Percentiles rank a stretch among this genome's conserved stretches.
Evolutionary conservation across 1,284 basidiomycete genomes (phyloP).

Genomic region (Moesziomyces parantarcticus): DNA sequence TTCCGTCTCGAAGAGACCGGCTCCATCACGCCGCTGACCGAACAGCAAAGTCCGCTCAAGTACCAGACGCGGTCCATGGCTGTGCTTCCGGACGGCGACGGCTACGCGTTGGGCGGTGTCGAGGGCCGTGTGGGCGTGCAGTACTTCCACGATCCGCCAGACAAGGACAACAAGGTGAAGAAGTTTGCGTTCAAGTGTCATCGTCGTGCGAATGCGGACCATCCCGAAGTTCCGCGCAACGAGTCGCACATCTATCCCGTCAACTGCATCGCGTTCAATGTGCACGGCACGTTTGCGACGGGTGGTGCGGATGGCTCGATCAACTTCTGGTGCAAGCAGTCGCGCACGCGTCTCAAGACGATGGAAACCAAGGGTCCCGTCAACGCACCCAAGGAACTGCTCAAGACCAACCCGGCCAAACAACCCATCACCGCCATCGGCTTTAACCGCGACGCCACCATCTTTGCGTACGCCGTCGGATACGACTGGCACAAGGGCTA

Average conservation of each 20-base stretch:
- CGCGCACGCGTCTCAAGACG: constrained; percentile 84
- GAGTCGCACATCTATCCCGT: constrained; percentile 81
- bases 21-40: constrained; percentile 47
- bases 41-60: constrained; percentile 72
- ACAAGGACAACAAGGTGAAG: constrained; percentile 66
- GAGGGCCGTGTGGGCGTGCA: constrained; percentile 97
- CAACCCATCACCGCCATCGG: constrained; percentile 61
- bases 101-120: constrained; percentile 84
- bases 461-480: constrained; percentile 65
- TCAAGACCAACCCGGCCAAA: constrained; percentile 61
- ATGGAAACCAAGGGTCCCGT: constrained; percentile 62
- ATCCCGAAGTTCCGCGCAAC: constrained; percentile 67
- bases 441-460: constrained; percentile 62
- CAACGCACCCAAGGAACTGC: constrained; percentile 58
- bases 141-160: constrained; percentile 72
- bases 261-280: constrained; percentile 90
- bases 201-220: constrained; percentile 78
- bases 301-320: constrained; percentile 75
- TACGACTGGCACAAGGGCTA: constrained; percentile 68
- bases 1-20: constrained; percentile 79
- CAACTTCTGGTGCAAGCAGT: constrained; percentile 81
- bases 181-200: constrained; percentile 98
- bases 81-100: constrained; percentile 59
- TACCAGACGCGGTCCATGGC: constrained; percentile 83
- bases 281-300: constrained; percentile 92